These are phyloP conservation scores for Coemansia sp. DNA, from an alignment of 371 early-diverging fungal genomes.

Conservation along the genomic window DNA sequence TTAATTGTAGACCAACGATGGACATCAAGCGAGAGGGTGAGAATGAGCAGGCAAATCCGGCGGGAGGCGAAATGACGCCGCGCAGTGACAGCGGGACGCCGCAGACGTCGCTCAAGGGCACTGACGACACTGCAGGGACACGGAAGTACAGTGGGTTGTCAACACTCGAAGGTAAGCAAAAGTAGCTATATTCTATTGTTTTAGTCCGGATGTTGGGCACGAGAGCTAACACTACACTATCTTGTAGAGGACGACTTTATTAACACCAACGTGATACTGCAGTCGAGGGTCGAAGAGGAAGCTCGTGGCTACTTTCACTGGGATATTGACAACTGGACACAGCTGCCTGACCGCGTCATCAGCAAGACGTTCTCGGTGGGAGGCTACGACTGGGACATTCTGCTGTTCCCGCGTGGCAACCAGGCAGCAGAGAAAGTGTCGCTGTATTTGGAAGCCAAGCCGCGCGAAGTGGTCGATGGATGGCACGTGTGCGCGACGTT, in stretches of 20 bases:
- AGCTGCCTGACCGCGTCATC: slow-evolving; percentile 29
- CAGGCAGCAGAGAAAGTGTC: slow-evolving; percentile 67
- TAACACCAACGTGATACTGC: slow-evolving; percentile 7
- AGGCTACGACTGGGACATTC: slow-evolving; percentile 58
- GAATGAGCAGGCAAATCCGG: slow-evolving; percentile 8
- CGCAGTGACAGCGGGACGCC: slow-evolving; percentile 1
- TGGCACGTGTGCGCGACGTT: slow-evolving; percentile 94
- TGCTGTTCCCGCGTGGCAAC: slow-evolving; percentile 93
- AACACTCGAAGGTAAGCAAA: slow-evolving; percentile 1
- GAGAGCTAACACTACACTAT: too few relatives aligned
- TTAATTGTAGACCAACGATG: slow-evolving; percentile 8
- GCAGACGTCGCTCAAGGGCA: slow-evolving; percentile 13
- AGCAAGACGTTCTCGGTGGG: slow-evolving; percentile 42
- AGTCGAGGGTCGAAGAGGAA: slow-evolving; percentile 40
- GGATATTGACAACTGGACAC: slow-evolving; percentile 53
- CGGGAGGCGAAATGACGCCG: neutral
- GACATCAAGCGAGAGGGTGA: slow-evolving; percentile 26
- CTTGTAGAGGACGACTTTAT: slow-evolving; percentile 41
- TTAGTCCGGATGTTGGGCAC: too few relatives aligned
- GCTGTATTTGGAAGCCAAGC: slow-evolving; percentile 81
- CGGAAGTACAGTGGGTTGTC: slow-evolving; percentile 11
- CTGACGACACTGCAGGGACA: neutral
- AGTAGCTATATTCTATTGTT: too few relatives aligned
- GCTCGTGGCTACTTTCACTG: slow-evolving; percentile 49
- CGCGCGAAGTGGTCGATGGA: slow-evolving; percentile 60